Conservation (phyloP, 768 basidiomycete species). For the Leucocoprinus birnbaumii region DNA sequence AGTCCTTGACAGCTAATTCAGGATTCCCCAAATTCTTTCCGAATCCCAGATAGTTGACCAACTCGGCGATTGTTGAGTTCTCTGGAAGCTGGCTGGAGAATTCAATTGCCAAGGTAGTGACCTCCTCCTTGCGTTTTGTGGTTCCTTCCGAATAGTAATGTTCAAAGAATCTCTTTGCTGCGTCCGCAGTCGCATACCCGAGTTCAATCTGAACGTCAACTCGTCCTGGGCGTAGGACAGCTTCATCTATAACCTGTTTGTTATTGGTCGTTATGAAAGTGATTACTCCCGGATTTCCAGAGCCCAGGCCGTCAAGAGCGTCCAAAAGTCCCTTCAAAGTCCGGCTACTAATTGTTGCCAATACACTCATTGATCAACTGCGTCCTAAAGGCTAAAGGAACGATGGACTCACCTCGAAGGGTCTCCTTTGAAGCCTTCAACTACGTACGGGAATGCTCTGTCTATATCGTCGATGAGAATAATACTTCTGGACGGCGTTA, state of each 20-base stretch:
- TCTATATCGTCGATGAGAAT: slow-evolving; percentile 76
- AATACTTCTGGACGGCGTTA: slow-evolving; percentile 53
- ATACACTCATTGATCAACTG: not conserved
- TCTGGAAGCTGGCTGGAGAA: slow-evolving; percentile 62
- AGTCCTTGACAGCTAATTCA: not conserved
- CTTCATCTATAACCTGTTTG: slow-evolving; percentile 55
- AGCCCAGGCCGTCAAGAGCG: slow-evolving; percentile 65
- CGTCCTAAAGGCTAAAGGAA: not conserved
- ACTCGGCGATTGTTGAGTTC: not conserved
- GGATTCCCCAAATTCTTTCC: not conserved
- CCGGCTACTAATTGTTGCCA: slow-evolving; percentile 27
- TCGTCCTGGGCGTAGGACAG: slow-evolving; percentile 63
- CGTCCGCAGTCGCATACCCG: slow-evolving; percentile 53
- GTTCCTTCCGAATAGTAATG: slow-evolving; percentile 38
- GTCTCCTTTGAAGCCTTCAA: slow-evolving; percentile 23
- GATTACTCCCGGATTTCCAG: slow-evolving; percentile 40
- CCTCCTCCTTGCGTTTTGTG: not conserved
- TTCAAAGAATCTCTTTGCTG: slow-evolving; percentile 55
- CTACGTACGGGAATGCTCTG: not conserved
- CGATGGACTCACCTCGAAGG: too few relatives aligned
- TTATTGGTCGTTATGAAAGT: slow-evolving; percentile 74
- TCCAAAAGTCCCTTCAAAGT: slow-evolving; percentile 68
- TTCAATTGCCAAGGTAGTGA: slow-evolving; percentile 10
- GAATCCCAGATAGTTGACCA: too few relatives aligned
- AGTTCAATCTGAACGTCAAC: slow-evolving; percentile 71